Base-by-base conservation (phyloP, 352 stramenopile genomes). In the Globisporangium megalacanthum region DNA sequence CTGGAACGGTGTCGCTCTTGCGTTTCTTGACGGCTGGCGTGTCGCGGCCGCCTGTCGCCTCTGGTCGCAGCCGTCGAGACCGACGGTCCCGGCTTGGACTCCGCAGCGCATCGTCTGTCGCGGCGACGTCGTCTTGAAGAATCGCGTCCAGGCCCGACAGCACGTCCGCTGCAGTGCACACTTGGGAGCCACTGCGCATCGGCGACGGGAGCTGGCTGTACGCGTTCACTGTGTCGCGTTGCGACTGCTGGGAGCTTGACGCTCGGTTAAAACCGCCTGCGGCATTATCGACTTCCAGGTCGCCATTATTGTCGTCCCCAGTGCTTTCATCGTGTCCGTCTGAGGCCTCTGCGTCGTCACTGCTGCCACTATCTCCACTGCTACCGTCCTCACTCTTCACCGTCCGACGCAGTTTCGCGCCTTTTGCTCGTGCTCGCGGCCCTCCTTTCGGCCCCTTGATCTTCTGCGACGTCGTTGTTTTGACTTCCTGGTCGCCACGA, bases 71-170 rank as follows among this genome's bases (percentile, higher is more conserved):
- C 25, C 25, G 25, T 29, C 25, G 25, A 1, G 25, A 29, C 25
- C 25, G 25, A 29, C 25, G 25, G n/a, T n/a, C n/a, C n/a, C n/a
- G n/a, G 25, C 25, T 29, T 29, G 25, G 25, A 29, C 49, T 49
- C 52, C 49, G 10, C 37, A 54, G 54, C 33, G 37, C 49, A 2
- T 35, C 61, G 17, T 77, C 58, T 20, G 65, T 64, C 4, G 60
- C 60, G 8, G 72, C 66, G 1, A 68, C 64, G 33, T 78, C 70
- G 14, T 57, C 46, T 25, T 73, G 65, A 48, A 84, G 71, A 49
- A 86, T 71, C 10, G 64, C 65, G 46, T 80, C 73, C 33, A 86
- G 57, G 61, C 72, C 68, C 2, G 64, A 67, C 35, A 83, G 20
- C 20, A 83, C 52, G 36, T 86, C 71, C 20, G 76, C 65, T 0